phyloP scores from a whole-genome alignment of 805 yeast species.

The Cyberlindnera lachancei region DNA sequence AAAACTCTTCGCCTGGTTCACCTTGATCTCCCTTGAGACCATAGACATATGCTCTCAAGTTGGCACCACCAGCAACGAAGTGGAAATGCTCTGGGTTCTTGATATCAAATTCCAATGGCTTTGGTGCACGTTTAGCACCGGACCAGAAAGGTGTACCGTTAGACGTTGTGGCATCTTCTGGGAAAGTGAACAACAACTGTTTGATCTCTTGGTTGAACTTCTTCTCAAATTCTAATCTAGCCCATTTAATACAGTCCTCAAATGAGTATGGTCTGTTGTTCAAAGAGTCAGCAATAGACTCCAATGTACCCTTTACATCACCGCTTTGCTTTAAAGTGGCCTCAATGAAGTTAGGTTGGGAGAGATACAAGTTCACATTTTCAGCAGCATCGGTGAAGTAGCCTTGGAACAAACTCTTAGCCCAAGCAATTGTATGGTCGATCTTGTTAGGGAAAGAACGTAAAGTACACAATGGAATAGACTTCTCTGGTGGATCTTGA shows the following conservation, averaged over 20 bases:
- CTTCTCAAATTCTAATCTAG: conserved; percentile 78
- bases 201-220: conserved; percentile 80
- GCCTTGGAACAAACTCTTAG: conserved; percentile 89
- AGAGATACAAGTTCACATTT: conserved; percentile 81
- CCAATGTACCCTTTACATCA: conserved; percentile 81
- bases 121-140: conserved; percentile 95
- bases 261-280: conserved; percentile 79
- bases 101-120: conserved; percentile 71
- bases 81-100: conserved; percentile 70
- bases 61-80: conserved; percentile 85
- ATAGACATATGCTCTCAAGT: conserved; percentile 81
- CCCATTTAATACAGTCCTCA: conserved; percentile 95
- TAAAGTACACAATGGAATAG: conserved; percentile 94
- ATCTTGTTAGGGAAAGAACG: conserved; percentile 97
- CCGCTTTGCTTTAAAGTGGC: conserved; percentile 85
- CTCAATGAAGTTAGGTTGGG: conserved; percentile 91
- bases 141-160: conserved; percentile 95
- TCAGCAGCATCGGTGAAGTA: conserved; percentile 88
- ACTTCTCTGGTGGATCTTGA: conserved; percentile 97
- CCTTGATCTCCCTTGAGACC: conserved; percentile 75
- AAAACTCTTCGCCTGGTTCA: conserved; percentile 39
- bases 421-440: conserved; percentile 99
- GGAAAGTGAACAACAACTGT: conserved; percentile 91
- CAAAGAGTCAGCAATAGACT: conserved; percentile 70
- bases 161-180: conserved; percentile 85